phyloP scores from a whole-genome alignment of 768 basidiomycete genomes.

The Russula dissimulans region DNA sequence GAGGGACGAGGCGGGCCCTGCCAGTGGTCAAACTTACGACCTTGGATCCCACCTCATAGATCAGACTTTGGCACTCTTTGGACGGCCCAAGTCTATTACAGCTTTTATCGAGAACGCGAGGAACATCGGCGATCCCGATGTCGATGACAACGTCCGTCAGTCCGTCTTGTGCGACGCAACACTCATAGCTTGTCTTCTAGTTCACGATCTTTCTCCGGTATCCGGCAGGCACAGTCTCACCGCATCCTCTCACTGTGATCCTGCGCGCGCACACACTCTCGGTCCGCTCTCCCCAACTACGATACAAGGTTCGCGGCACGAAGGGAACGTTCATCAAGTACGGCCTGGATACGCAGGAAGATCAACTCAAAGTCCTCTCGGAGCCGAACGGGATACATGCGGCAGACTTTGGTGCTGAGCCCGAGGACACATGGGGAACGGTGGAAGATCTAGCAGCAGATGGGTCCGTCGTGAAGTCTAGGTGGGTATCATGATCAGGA shows the following conservation, averaged over 20 bases:
- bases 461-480: constrained; percentile 28
- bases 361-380: constrained; percentile 53
- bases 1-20: constrained; percentile 64
- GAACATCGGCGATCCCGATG: constrained; percentile 50
- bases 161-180: constrained; percentile 40
- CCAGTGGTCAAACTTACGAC: constrained; percentile 63
- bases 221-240: constrained; percentile 29
- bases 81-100: constrained; percentile 57
- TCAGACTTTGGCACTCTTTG: constrained; percentile 68
- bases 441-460: constrained; percentile 48
- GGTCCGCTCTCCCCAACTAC: constrained; percentile 52
- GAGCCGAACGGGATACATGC: constrained; percentile 38
- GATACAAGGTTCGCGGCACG: constrained; percentile 65
- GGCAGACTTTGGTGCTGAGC: constrained; percentile 48
- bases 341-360: constrained; percentile 74
- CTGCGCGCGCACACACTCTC: constrained; percentile 64
- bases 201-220: constrained; percentile 22
- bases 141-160: constrained; percentile 53
- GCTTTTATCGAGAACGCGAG: constrained; percentile 64
- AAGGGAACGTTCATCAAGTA: constrained; percentile 65
- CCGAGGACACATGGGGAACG: constrained; percentile 51
- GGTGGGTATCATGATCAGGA: constrained; percentile 26
- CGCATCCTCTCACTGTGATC: constrained; percentile 55
- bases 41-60: constrained; percentile 76
- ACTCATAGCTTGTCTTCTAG: constrained; percentile 31